phyloP scores from a whole-genome alignment of 805 yeast species.

The Yamadazyma ubonensis region DNA sequence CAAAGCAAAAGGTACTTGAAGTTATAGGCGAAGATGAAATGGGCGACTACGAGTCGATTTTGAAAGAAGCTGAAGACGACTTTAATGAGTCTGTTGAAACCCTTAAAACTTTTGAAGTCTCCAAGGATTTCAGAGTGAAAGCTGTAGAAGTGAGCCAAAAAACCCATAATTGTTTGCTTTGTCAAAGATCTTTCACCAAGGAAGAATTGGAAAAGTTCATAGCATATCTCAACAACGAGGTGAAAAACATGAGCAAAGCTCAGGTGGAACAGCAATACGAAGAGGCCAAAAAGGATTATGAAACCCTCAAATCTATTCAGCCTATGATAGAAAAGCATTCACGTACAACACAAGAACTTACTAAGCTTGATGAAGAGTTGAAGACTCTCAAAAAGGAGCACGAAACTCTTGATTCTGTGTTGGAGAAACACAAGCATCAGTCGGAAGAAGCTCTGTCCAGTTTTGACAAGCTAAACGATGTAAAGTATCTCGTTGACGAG shows the following conservation, averaged over 20 bases:
- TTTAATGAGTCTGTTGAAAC: constrained; percentile 62
- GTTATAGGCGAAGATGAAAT: constrained; percentile 39
- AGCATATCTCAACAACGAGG: constrained; percentile 26
- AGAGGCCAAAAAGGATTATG: constrained; percentile 31
- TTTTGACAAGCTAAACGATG: constrained; percentile 1
- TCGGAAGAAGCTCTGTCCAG: background rate
- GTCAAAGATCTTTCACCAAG: constrained; percentile 63
- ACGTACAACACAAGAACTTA: background rate
- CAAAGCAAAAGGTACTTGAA: constrained; percentile 18
- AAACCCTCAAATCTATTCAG: constrained; percentile 28
- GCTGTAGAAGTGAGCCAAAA: constrained; percentile 65
- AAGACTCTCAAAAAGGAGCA: too few relatives aligned
- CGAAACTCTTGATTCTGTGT: too few relatives aligned
- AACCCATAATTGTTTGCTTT: constrained; percentile 64
- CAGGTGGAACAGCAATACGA: constrained; percentile 30
- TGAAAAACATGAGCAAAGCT: constrained; percentile 27
- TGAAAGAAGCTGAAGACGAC: constrained; percentile 60
- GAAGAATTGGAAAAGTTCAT: constrained; percentile 30
- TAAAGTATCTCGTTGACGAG: constrained; percentile 11
- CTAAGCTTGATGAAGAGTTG: background rate
- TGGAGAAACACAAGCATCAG: background rate
- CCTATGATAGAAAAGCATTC: constrained; percentile 27
- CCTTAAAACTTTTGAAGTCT: constrained; percentile 65
- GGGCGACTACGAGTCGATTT: constrained; percentile 48
- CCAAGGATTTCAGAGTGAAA: constrained; percentile 63